Evolutionary conservation across 192 early-diverging fungal genomes (phyloP).

Genomic region (Powellomyces hirtus): DNA sequence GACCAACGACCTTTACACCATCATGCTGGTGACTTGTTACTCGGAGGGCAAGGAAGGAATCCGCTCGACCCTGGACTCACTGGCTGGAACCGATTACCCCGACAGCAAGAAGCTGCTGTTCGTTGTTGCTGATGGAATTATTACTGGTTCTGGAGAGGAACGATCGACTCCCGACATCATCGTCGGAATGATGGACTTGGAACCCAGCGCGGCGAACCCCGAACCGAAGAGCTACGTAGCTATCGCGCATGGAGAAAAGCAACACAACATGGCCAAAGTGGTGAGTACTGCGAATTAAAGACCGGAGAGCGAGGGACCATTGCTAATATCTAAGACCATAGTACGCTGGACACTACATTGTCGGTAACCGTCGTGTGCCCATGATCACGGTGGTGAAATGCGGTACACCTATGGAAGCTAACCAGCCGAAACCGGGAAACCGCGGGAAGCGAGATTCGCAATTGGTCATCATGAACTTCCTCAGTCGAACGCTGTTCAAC

Average conservation of each 20-base stretch:
- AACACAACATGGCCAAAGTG: conserved; percentile 88
- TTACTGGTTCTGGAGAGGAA: conserved; percentile 93
- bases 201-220: conserved; percentile 26
- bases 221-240: conserved; percentile 59
- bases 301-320: too few relatives aligned
- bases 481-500: conserved; percentile 74
- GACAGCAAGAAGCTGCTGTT: conserved; percentile 87
- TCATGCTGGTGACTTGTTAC: conserved; percentile 89
- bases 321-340: too few relatives aligned
- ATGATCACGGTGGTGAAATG: conserved; percentile 49
- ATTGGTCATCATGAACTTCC: conserved; percentile 90
- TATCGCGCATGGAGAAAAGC: conserved; percentile 85
- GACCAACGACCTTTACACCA: conserved; percentile 34
- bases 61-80: conserved; percentile 80
- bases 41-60: conserved; percentile 87
- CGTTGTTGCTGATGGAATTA: conserved; percentile 80
- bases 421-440: conserved; percentile 43
- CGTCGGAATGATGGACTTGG: conserved; percentile 53
- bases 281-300: conserved; percentile 20
- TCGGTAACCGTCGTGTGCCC: conserved; percentile 35
- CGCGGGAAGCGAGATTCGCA: conserved; percentile 97
- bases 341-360: conserved; percentile 37
- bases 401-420: conserved; percentile 33
- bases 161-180: conserved; percentile 89
- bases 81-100: conserved; percentile 72